A percentile compares a stretch with the other conserved stretches of the same genome.
Conservation (phyloP, 805 yeast species). For the Teunomyces lycoperdinae region DNA sequence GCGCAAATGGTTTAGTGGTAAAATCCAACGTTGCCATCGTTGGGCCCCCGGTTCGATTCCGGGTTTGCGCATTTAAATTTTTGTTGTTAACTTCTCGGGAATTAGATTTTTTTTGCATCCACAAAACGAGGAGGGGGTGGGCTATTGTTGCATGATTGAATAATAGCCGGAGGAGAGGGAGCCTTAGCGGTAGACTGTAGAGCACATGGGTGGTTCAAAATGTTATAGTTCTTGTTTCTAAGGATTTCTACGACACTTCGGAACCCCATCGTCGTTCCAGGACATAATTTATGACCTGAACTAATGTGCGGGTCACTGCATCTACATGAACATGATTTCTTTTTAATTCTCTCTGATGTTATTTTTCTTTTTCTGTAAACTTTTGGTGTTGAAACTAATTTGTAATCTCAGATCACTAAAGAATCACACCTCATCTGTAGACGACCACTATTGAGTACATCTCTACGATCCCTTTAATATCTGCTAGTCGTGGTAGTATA, state of each 20-base stretch:
- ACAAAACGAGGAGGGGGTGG: not conserved
- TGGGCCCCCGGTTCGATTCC: slow-evolving; percentile 13
- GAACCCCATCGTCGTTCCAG: too few relatives aligned
- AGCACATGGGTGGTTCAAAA: not conserved
- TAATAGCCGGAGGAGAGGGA: not conserved
- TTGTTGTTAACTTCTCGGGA: not conserved
- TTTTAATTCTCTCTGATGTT: not conserved
- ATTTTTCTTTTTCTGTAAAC: not conserved
- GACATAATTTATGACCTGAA: too few relatives aligned
- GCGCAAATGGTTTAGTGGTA: slow-evolving; percentile 11
- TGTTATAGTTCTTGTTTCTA: not conserved
- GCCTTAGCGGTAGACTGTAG: not conserved
- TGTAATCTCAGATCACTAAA: slow-evolving; percentile 3
- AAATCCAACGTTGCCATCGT: slow-evolving; percentile 12
- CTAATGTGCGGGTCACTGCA: too few relatives aligned
- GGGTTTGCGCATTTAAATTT: slow-evolving; percentile 9
- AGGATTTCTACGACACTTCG: too few relatives aligned
- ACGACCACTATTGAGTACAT: not conserved
- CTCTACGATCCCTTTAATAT: not conserved
- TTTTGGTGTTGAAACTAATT: slow-evolving; percentile 1
- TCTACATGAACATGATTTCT: not conserved
- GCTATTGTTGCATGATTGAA: not conserved
- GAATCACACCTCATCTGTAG: not conserved
- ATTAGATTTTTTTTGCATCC: not conserved
- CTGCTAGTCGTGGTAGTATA: not conserved